A percentile compares a stretch with the other conserved stretches of the same genome.
Evolutionary conservation across 371 early-diverging fungal species (phyloP).

Genomic region (Lichtheimia corymbifera): DNA sequence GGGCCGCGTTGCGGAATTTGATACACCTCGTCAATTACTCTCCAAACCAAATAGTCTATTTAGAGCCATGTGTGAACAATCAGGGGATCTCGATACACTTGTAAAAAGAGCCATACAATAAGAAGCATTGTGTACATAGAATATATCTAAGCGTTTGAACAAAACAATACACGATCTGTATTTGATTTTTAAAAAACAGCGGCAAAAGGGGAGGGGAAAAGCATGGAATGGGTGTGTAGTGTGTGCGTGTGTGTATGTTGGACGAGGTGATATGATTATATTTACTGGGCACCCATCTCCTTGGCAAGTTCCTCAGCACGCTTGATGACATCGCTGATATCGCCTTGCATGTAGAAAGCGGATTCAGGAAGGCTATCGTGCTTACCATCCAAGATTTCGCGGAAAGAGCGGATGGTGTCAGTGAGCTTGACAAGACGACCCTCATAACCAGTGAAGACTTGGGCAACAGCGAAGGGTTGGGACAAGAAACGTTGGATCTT

Average conservation of each 20-base stretch:
- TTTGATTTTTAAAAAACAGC: too few species aligned
- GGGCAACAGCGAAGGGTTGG: slow-evolving; percentile 96
- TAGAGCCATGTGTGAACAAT: slow-evolving; percentile 12
- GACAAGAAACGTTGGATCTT: slow-evolving; percentile 96
- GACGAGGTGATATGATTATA: background rate
- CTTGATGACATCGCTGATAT: slow-evolving; percentile 91
- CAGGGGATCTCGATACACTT: slow-evolving; percentile 1
- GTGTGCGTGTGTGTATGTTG: too few species aligned
- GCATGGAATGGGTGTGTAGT: too few species aligned
- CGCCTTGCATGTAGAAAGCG: slow-evolving; percentile 98
- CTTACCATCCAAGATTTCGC: slow-evolving; percentile 95
- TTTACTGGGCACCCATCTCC: slow-evolving; percentile 47
- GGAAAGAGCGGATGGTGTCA: slow-evolving; percentile 95
- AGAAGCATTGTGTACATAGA: too few species aligned
- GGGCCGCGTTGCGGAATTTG: slow-evolving; percentile 76
- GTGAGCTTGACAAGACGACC: slow-evolving; percentile 89
- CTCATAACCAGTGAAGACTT: slow-evolving; percentile 96
- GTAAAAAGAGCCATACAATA: slow-evolving; percentile 1
- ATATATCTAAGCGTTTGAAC: background rate
- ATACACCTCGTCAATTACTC: slow-evolving; percentile 14
- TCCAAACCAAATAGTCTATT: background rate
- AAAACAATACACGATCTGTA: background rate
- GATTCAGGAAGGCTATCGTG: slow-evolving; percentile 94
- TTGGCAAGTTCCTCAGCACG: slow-evolving; percentile 92
- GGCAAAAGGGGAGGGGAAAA: too few species aligned